phyloP scores from a whole-genome alignment of 2,329 filamentous ascomycete species.

The Botrytis aclada region DNA sequence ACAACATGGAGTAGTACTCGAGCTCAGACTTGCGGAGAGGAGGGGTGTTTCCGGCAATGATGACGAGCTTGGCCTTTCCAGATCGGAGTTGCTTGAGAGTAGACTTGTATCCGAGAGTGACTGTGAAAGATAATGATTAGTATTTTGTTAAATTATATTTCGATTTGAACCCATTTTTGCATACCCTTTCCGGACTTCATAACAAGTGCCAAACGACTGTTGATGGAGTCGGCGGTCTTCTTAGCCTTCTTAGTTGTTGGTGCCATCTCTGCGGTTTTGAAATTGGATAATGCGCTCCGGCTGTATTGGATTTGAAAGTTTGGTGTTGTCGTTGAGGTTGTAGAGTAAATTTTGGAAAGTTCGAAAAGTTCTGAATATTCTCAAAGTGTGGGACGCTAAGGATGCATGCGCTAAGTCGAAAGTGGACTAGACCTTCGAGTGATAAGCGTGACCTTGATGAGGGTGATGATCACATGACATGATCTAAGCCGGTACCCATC shows the following conservation, averaged over 20 bases:
- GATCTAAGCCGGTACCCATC: neutral
- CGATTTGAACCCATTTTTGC: constrained; percentile 10
- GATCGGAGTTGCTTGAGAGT: constrained; percentile 87
- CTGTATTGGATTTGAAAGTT: constrained; percentile 17
- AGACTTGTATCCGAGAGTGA: constrained; percentile 87
- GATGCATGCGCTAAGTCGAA: neutral
- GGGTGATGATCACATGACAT: accelerated
- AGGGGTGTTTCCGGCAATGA: constrained; percentile 93
- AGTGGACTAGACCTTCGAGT: neutral
- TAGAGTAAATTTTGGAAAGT: neutral
- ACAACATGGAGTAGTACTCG: constrained; percentile 91
- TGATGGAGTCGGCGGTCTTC: constrained; percentile 80
- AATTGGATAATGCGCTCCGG: constrained; percentile 41
- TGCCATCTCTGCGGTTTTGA: constrained; percentile 45
- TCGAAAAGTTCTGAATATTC: constrained; percentile 9
- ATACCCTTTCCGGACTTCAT: constrained; percentile 63
- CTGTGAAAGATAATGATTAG: constrained; percentile 42
- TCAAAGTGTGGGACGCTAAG: constrained; percentile 11
- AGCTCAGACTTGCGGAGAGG: constrained; percentile 97
- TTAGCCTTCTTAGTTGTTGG: constrained; percentile 64
- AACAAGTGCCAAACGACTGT: constrained; percentile 59
- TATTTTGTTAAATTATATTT: neutral
- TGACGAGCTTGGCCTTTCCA: constrained; percentile 98
- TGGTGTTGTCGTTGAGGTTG: constrained; percentile 19
- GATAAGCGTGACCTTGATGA: neutral